Evolutionary conservation across 768 basidiomycete species (phyloP).

Genomic region (Panus rudis): DNA sequence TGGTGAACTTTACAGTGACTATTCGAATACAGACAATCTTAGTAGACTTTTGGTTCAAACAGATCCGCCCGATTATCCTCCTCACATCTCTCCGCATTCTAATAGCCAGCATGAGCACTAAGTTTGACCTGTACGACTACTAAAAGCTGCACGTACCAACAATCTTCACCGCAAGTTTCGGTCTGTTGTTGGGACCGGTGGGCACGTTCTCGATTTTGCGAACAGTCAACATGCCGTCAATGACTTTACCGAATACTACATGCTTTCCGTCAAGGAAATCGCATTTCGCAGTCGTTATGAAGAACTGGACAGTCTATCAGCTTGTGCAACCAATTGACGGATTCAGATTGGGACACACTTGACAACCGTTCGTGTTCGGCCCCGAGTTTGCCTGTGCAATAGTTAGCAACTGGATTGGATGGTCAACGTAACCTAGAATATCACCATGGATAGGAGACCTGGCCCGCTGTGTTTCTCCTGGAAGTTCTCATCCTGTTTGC

Average conservation of each 20-base stretch:
- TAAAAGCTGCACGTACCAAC: slow-evolving; percentile 45
- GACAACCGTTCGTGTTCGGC: slow-evolving; percentile 89
- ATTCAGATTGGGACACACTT: slow-evolving; percentile 34
- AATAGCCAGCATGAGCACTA: neutral
- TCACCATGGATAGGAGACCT: slow-evolving; percentile 88
- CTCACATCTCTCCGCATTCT: slow-evolving; percentile 37
- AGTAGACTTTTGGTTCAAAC: too few species aligned
- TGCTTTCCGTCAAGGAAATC: slow-evolving; percentile 96
- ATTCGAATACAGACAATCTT: too few species aligned
- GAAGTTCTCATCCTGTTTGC: slow-evolving; percentile 85
- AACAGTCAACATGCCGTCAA: slow-evolving; percentile 91
- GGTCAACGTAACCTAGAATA: too few species aligned
- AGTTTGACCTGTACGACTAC: neutral
- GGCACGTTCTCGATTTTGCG: slow-evolving; percentile 95
- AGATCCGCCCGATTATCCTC: too few species aligned
- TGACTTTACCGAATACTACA: slow-evolving; percentile 85
- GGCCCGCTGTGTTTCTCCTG: slow-evolving; percentile 80
- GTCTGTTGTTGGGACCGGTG: slow-evolving; percentile 84
- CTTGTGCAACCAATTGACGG: neutral
- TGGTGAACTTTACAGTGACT: too few species aligned
- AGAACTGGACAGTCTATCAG: slow-evolving; percentile 85
- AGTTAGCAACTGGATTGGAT: neutral
- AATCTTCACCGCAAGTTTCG: slow-evolving; percentile 84
- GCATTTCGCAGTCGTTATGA: slow-evolving; percentile 92
- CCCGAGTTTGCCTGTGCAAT: slow-evolving; percentile 83